phyloP scores from a whole-genome alignment of 2,329 filamentous ascomycete genomes.

The Ceratocystis eucalypticola region DNA sequence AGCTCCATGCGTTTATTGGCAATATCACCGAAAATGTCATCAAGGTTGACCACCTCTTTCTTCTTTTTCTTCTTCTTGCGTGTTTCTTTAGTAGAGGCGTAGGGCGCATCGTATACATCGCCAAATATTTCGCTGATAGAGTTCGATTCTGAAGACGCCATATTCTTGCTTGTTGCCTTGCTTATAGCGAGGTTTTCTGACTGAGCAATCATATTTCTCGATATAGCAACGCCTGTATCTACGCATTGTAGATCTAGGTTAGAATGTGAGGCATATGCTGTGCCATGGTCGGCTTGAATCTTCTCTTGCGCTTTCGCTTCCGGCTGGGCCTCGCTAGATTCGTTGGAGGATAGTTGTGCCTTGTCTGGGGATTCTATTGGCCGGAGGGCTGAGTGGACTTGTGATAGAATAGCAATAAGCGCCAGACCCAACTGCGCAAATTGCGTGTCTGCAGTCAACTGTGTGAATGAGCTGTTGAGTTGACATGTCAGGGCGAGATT shows the following conservation, averaged over 20 bases:
- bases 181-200: not conserved
- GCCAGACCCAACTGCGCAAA: slow-evolving; percentile 59
- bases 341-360: not conserved
- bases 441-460: slow-evolving; percentile 56
- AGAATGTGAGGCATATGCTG: not conserved
- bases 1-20: not conserved
- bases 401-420: slow-evolving; percentile 50
- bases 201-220: not conserved
- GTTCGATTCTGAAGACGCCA: not conserved
- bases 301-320: not conserved
- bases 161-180: not conserved
- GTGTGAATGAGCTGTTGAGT: slow-evolving; percentile 46
- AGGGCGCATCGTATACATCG: not conserved
- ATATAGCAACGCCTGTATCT: not conserved
- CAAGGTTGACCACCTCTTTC: not conserved
- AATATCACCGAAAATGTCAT: slow-evolving; percentile 11
- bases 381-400: slow-evolving; percentile 27
- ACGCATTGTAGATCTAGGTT: not conserved
- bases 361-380: not conserved
- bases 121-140: not conserved
- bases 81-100: not conserved
- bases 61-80: not conserved
- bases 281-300: too few species aligned
- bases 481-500: slow-evolving; percentile 7
- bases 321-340: not conserved